Conservation (phyloP, 352 stramenopile species). For the Globisporangium paroecandrum region DNA sequence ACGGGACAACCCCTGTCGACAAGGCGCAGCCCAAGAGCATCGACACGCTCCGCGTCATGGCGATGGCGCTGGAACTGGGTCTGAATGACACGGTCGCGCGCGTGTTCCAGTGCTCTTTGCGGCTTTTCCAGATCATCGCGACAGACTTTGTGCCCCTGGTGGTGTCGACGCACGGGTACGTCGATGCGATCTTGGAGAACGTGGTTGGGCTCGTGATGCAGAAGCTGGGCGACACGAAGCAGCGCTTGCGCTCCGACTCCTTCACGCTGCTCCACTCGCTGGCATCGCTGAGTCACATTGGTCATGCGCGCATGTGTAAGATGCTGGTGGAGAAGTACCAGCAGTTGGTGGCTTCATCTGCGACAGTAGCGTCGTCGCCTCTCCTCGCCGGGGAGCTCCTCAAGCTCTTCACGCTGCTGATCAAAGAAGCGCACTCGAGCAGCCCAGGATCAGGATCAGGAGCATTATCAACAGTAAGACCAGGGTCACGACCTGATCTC, state of each 20-base stretch:
- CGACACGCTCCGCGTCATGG: constrained; percentile 54
- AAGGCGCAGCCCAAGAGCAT: constrained; percentile 52
- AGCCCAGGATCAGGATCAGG: neutral
- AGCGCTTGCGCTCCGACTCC: constrained; percentile 65
- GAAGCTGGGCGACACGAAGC: constrained; percentile 77
- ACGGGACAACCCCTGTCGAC: constrained; percentile 36
- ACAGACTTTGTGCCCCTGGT: constrained; percentile 71
- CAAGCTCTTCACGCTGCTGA: constrained; percentile 60
- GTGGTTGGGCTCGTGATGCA: constrained; percentile 60
- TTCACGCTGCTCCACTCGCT: constrained; percentile 69
- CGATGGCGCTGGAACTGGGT: constrained; percentile 56
- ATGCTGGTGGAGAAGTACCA: constrained; percentile 64
- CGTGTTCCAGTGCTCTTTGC: constrained; percentile 77
- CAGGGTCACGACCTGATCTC: constrained; percentile 26
- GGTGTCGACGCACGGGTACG: constrained; percentile 33
- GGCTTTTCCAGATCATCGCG: constrained; percentile 62
- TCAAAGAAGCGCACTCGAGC: constrained; percentile 32
- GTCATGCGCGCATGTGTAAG: constrained; percentile 54
- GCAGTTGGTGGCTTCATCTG: constrained; percentile 29
- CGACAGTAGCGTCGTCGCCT: constrained; percentile 38
- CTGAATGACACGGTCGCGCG: constrained; percentile 74
- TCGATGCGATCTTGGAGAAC: constrained; percentile 62
- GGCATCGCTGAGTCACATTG: constrained; percentile 50
- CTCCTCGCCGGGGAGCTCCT: constrained; percentile 57
- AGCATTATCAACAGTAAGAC: neutral